Evolutionary conservation across 208 protist genomes (phyloP), one percentile per base, ranked within the genome.

Genomic region (Porcisia hertigi): DNA sequence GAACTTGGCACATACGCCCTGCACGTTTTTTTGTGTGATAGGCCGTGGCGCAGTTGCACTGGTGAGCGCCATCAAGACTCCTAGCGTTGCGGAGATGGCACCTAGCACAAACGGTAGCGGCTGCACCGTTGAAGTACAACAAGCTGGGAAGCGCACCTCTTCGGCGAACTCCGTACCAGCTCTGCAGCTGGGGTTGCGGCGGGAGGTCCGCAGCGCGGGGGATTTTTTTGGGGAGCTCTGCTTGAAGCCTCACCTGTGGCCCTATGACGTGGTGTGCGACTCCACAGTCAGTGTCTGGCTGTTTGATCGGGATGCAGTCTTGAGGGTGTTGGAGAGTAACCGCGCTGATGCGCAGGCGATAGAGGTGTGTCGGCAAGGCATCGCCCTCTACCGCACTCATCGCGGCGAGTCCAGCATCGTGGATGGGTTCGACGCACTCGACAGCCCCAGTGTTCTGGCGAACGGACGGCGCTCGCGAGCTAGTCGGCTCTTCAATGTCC

Each of bases 211-310:
- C 71, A 84, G 84, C 71, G 75, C 84, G 0, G 90, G 90, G 18
- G 90, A 89, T 49, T 96, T 87, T 75, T 83, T 97, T 54, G 93
- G 93, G 18, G 91, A 96, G 75, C 69, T 93, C 1, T 97, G 90
- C 67, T 83, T 97, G 53, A 73, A 67, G 36, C 83, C 89, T 41
- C 93, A 97, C 82, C 76, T 86, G 8, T 97, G 90, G 89, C 90
- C 87, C 25, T 73, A 69, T 47, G 83, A 89, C 63, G 77, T 95
- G 16, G 64, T 87, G 25, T 88, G 84, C 20, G 80, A 89, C 59
- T 89, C 91, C 45, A 92, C 91, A 20, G 89, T 94, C 6, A 89
- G 92, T 79, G 69, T 94, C 39, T 97, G 93, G 92, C 80, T 85
- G 52, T 70, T 97, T 30, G 64, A 80, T 43, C 83, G 76, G 1